These are phyloP conservation scores for Prorocentrum cordatum DNA, from an alignment of 169 alveolate species.

Conservation along the genomic window DNA sequence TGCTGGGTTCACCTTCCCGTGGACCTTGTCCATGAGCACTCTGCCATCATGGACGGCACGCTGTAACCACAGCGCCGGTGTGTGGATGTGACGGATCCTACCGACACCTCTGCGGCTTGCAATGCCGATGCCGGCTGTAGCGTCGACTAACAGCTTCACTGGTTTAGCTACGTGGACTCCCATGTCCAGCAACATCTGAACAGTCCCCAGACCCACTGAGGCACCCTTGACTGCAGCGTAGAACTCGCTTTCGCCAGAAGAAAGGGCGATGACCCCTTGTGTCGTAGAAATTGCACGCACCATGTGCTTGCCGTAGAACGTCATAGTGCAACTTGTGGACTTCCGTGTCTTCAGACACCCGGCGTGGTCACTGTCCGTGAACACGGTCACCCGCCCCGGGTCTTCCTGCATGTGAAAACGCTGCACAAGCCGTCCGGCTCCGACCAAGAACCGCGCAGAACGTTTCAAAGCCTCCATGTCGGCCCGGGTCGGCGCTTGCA, in stretches of 20 bases:
- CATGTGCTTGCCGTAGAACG: not conserved
- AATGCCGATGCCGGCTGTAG: not conserved
- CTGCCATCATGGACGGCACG: not conserved
- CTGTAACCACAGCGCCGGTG: not conserved
- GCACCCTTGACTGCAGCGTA: not conserved
- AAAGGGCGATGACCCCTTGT: not conserved
- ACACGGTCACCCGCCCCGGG: not conserved
- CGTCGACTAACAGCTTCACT: not conserved
- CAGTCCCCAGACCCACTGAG: not conserved
- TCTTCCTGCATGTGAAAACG: not conserved
- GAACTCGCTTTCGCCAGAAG: not conserved
- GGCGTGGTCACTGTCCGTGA: not conserved
- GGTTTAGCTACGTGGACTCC: not conserved
- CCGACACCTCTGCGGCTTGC: not conserved
- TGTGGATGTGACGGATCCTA: not conserved
- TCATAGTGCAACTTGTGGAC: not conserved
- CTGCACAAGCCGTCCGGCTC: not conserved
- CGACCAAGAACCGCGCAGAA: not conserved
- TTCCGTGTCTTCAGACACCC: not conserved
- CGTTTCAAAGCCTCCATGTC: not conserved
- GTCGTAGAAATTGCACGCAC: not conserved
- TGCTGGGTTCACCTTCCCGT: not conserved
- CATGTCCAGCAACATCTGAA: not conserved
- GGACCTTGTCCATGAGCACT: not conserved
- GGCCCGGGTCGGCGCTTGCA: not conserved